Percentiles rank a stretch among this genome's conserved stretches.
These are phyloP conservation scores for Penicillium parvum DNA, from an alignment of 495 filamentous ascomycete species.

Conservation along the genomic window DNA sequence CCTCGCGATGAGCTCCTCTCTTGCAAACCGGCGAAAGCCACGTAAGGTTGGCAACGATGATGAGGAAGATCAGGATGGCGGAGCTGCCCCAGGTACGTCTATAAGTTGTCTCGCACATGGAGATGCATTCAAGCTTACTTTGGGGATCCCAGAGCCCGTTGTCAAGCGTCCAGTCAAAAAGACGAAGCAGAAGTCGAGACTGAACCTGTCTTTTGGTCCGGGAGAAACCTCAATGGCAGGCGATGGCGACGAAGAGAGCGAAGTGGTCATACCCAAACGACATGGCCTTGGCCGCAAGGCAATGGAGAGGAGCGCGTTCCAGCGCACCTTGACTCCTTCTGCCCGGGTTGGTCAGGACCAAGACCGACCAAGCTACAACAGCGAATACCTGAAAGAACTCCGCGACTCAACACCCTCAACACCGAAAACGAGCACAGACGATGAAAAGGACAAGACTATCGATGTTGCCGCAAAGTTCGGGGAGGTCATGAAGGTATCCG, in stretches of 20 bases:
- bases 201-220: slow-evolving; percentile 71
- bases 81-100: slow-evolving; percentile 25
- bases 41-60: slow-evolving; percentile 69
- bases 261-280: slow-evolving; percentile 66
- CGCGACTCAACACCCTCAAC: slow-evolving; percentile 76
- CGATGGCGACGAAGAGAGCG: slow-evolving; percentile 50
- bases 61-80: slow-evolving; percentile 53
- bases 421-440: slow-evolving; percentile 53
- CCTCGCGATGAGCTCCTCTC: slow-evolving; percentile 57
- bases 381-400: slow-evolving; percentile 80
- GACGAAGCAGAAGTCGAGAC: slow-evolving; percentile 59
- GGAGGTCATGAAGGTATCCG: slow-evolving; percentile 36
- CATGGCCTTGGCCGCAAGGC: slow-evolving; percentile 62
- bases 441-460: slow-evolving; percentile 56
- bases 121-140: no score
- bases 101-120: no score
- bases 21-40: slow-evolving; percentile 65
- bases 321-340: slow-evolving; percentile 44
- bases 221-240: slow-evolving; percentile 53
- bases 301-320: slow-evolving; percentile 66
- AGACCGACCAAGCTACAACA: slow-evolving; percentile 78
- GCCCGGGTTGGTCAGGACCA: slow-evolving; percentile 56
- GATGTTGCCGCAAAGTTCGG: slow-evolving; percentile 67
- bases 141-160: slow-evolving; percentile 34
- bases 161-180: slow-evolving; percentile 47